Base-by-base conservation (phyloP, 345 rosid species). In the Camelina hispida region DNA sequence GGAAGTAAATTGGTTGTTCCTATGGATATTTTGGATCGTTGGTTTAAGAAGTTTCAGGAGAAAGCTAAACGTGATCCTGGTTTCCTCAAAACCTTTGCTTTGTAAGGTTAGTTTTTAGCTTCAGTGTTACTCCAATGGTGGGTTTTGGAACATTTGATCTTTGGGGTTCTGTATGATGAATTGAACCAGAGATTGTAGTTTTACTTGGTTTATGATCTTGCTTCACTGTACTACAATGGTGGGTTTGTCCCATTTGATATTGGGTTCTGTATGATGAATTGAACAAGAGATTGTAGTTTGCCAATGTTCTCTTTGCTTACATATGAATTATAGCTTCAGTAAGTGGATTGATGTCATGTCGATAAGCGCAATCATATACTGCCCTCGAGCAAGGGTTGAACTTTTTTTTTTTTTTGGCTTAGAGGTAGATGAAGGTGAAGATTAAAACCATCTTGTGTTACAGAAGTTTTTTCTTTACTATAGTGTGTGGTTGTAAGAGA, bases 31-130 rank as follows among this genome's bases (percentile, higher is more conserved):
- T 76, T 95, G 80, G 97, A 95, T 63, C 86, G 97, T 20, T 92
- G 99, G 99, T 95, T 95, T 71, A 92, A 89, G 79, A 94, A 95
- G 86, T 95, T 95, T 71, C 97, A 89, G 74, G 97, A 92, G 72
- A 84, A 81, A 77, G 92, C 97, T 9, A 94, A 89, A 79, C 91
- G 97, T 40, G 99, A 94, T 69, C 93, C 96, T 16, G 89, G 85
- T 52, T 95, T 85, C 64, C 80, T 92, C 80, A 95, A 92, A 68
- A 84, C 86, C 40, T 95, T 95, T 47, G 84, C 89, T 25, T 78
- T 87, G 84, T 95, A 74, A 62, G 70, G 55, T 71, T 58, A 64
- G 42, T 25, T 25, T 25, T 25, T 25, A 25, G 28, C 28, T 25
- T 25, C 28, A 25, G 28, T 25, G 4, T 25, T 25, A 25, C 28